Conservation (phyloP, 768 basidiomycete genomes). For the Russula sp. region DNA sequence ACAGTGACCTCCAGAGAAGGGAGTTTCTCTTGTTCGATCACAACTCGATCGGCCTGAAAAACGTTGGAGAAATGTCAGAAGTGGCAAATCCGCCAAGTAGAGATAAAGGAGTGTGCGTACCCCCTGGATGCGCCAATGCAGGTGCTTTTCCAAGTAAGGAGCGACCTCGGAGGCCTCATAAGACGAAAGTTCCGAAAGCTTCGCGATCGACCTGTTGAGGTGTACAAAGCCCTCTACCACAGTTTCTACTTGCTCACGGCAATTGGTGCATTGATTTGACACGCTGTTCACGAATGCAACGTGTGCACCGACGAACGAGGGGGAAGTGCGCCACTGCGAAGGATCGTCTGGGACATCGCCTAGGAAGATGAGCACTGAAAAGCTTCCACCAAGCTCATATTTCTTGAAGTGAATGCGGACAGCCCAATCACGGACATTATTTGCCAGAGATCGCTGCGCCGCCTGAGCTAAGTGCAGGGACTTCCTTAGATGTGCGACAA, state of each 20-base stretch:
- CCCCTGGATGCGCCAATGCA: not conserved
- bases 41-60: not conserved
- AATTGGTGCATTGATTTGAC: not conserved
- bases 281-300: not conserved
- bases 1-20: not conserved
- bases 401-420: constrained; percentile 22
- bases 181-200: not conserved
- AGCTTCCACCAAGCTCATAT: constrained; percentile 36
- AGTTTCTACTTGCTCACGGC: not conserved
- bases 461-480: not conserved
- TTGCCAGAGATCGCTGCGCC: too few species aligned
- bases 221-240: not conserved
- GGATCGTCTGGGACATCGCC: constrained; percentile 35
- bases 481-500: constrained; percentile 1
- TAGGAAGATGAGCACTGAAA: constrained; percentile 40
- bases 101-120: not conserved
- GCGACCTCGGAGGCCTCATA: not conserved
- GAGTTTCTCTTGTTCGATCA: not conserved
- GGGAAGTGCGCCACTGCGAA: constrained; percentile 30
- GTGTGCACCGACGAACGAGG: constrained; percentile 25
- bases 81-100: not conserved
- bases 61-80: not conserved
- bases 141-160: not conserved
- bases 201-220: not conserved
- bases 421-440: too few species aligned